phyloP scores from a whole-genome alignment of 352 stramenopile genomes.

The Globisporangium takayamanum region DNA sequence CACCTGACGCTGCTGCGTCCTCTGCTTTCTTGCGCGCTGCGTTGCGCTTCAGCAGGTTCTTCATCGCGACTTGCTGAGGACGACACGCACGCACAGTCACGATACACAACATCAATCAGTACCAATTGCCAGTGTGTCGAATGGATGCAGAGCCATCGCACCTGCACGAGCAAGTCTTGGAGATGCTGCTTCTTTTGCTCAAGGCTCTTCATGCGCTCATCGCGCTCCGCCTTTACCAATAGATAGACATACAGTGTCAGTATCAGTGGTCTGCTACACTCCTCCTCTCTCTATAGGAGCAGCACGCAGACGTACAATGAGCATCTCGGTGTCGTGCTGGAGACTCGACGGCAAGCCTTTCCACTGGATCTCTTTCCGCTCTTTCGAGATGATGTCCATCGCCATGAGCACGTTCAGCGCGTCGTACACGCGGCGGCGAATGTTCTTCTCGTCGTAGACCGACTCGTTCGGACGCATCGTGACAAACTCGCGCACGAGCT shows the following conservation, averaged over 20 bases:
- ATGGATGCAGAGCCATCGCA: slow-evolving; percentile 3
- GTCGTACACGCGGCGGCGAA: slow-evolving; percentile 95
- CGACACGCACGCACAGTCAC: too few species aligned
- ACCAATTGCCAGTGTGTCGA: too few species aligned
- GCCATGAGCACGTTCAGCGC: slow-evolving; percentile 97
- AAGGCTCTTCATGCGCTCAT: slow-evolving; percentile 72
- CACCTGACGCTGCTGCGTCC: slow-evolving; percentile 7
- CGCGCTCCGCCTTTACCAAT: slow-evolving; percentile 47
- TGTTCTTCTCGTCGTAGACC: slow-evolving; percentile 94
- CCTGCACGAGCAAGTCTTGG: slow-evolving; percentile 89
- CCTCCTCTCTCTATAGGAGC: neutral
- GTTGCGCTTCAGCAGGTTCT: slow-evolving; percentile 91
- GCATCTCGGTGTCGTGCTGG: slow-evolving; percentile 83
- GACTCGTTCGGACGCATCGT: slow-evolving; percentile 79
- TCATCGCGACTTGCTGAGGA: slow-evolving; percentile 89
- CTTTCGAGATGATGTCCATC: slow-evolving; percentile 98
- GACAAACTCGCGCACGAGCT: slow-evolving; percentile 88
- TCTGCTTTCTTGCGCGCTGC: slow-evolving; percentile 50
- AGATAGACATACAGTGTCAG: neutral
- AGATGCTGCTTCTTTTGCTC: slow-evolving; percentile 89
- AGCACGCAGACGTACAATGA: slow-evolving; percentile 42
- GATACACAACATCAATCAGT: too few species aligned
- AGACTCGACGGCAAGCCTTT: slow-evolving; percentile 75
- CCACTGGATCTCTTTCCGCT: slow-evolving; percentile 91
- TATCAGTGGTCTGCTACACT: neutral